phyloP scores from a whole-genome alignment of 2,329 filamentous ascomycete genomes.

The Alternaria brassicae region DNA sequence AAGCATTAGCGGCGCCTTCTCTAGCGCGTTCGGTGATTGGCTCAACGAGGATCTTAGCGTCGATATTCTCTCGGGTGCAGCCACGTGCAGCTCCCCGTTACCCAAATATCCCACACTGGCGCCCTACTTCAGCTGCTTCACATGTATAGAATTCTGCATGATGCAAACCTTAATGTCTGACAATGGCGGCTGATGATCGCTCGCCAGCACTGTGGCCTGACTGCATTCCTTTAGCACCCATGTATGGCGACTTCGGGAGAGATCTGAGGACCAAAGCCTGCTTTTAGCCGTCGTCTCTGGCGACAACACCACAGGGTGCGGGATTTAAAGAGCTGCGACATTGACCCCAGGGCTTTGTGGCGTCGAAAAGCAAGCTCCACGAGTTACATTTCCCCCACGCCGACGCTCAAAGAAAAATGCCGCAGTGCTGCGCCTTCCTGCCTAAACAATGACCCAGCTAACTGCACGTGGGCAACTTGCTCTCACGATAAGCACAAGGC shows the following conservation, averaged over 20 bases:
- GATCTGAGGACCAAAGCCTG: neutral
- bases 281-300: neutral
- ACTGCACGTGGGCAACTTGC: constrained; percentile 19
- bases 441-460: constrained; percentile 22
- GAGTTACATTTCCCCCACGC: neutral
- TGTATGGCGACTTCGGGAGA: neutral
- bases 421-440: constrained; percentile 16
- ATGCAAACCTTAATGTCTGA: neutral
- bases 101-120: constrained; percentile 1
- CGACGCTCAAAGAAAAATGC: constrained; percentile 10
- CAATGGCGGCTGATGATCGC: neutral
- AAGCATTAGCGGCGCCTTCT: neutral
- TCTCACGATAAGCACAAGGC: constrained; percentile 27
- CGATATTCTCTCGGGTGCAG: neutral
- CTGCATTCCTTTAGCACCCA: neutral
- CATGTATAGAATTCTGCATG: neutral
- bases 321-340: neutral
- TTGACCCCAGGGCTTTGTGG: neutral
- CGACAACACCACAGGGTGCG: neutral
- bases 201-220: neutral
- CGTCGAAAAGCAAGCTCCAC: neutral
- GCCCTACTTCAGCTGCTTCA: neutral
- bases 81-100: neutral
- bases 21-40: neutral
- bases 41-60: neutral